Base-by-base conservation (phyloP, 73 alveolate genomes). In the Uronychia setigera region DNA sequence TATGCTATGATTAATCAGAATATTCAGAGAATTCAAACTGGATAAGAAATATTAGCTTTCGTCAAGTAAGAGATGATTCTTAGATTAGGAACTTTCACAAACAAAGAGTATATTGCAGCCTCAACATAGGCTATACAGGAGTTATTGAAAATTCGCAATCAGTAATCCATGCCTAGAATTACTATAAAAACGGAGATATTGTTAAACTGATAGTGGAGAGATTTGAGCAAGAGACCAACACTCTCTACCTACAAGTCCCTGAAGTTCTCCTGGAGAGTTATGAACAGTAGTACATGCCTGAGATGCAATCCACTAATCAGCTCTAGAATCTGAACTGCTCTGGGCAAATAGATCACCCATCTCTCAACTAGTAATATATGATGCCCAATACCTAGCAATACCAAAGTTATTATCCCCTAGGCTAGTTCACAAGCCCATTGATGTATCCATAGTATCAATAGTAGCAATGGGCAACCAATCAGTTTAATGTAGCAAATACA, bases 101-200 rank as follows among this genome's bases (percentile, higher is more conserved):
- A 46, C 28, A 34, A 34, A 81, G 91, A 25, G 86, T 85, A 14
- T 85, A 85, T 35, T 85, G 91, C 76, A 34, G 81, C 29, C 58
- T 85, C 26, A 85, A 85, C 59, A 59, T 85, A 1, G 91, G 91
- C 74, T 81, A 34, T 0, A 35, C 86, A 74, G 91, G 91, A n/a
- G 77, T 85, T 11, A 77, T 85, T 1, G 27, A 27, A 32, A 86
- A 85, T 25, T 60, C 33, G 60, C 26, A 85, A 74, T 75, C 86
- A 19, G 86, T 85, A 29, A 33, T 32, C 32, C 33, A 85, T 26
- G 80, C 77, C 27, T 35, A 81, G 60, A 27, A 77, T 29, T 77
- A 29, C 33, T 85, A 35, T 77, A 84, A 85, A 27, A 85, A 74
- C 57, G 91, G 91, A 29, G 91, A 85, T 35, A 85, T 85, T 58